A percentile compares a stretch with the other conserved stretches of the same genome.
Evolutionary conservation across 305 asterid genomes (phyloP).

Genomic region (Solanum aculeatissimum): DNA sequence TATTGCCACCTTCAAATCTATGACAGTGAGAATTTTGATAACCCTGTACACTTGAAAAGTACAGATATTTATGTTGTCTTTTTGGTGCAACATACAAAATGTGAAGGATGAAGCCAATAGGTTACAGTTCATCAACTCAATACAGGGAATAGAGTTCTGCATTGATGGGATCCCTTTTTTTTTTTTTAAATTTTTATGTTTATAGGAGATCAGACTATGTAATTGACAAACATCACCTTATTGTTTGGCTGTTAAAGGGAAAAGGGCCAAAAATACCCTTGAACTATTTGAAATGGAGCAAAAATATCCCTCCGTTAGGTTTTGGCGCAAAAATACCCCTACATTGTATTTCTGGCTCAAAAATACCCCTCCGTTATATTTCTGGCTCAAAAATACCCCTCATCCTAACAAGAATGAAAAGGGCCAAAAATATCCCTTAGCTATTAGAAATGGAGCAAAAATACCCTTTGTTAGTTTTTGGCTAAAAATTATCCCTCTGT

Average conservation of each 20-base stretch:
- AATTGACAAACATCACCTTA: not conserved
- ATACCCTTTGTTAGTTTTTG: too few species aligned
- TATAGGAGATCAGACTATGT: not conserved
- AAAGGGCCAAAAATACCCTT: too few species aligned
- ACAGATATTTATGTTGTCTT: not conserved
- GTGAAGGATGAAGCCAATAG: not conserved
- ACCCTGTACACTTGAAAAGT: not conserved
- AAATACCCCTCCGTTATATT: too few species aligned
- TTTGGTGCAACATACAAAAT: not conserved
- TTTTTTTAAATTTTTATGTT: not conserved
- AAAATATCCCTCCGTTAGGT: too few species aligned
- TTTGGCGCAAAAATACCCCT: too few species aligned
- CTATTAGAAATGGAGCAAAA: too few species aligned
- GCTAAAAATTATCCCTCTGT: too few species aligned
- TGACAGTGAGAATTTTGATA: not conserved
- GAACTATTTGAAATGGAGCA: too few species aligned
- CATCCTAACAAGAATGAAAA: too few species aligned
- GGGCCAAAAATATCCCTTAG: too few species aligned
- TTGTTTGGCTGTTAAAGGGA: not conserved
- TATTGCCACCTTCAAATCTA: not conserved
- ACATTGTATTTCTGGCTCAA: too few species aligned
- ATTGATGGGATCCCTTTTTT: not conserved
- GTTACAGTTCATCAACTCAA: not conserved
- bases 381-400: too few species aligned
- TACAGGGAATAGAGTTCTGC: not conserved